phyloP scores from a whole-genome alignment of 2,329 filamentous ascomycete species.

The Coleophoma eucalyptorum region DNA sequence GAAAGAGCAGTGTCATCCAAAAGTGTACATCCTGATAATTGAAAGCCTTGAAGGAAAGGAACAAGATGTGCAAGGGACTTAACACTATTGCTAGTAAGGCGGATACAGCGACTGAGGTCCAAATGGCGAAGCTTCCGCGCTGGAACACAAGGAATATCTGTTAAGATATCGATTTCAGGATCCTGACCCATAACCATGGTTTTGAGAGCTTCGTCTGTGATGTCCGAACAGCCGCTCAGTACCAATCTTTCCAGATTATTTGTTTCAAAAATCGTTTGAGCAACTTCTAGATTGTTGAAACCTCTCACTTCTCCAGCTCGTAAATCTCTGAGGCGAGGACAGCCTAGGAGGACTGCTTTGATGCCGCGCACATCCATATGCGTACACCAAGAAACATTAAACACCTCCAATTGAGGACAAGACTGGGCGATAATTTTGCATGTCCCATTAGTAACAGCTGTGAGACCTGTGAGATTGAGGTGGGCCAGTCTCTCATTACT shows the following conservation, averaged over 20 bases:
- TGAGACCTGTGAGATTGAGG: constrained; percentile 80
- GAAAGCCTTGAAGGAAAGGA: constrained; percentile 76
- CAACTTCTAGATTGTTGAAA: constrained; percentile 71
- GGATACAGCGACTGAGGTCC: constrained; percentile 75
- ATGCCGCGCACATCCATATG: constrained; percentile 78
- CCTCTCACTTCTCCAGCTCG: constrained; percentile 78
- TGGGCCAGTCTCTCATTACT: constrained; percentile 76
- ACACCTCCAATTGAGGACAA: constrained; percentile 75
- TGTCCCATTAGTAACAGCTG: constrained; percentile 75
- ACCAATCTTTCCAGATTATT: constrained; percentile 83
- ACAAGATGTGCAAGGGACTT: constrained; percentile 68
- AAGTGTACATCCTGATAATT: constrained; percentile 72
- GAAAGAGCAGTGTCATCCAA: constrained; percentile 72
- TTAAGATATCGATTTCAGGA: constrained; percentile 78
- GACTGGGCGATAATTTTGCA: constrained; percentile 82
- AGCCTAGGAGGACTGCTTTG: constrained; percentile 67
- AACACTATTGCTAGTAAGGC: constrained; percentile 71
- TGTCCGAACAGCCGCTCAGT: constrained; percentile 72
- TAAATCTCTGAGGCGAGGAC: constrained; percentile 71
- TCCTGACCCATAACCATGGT: constrained; percentile 72
- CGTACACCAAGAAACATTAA: constrained; percentile 93
- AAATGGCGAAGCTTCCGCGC: constrained; percentile 77
- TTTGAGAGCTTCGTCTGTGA: constrained; percentile 71
- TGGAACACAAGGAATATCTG: constrained; percentile 70
- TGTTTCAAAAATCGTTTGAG: constrained; percentile 69